Evolutionary conservation across 2,329 filamentous ascomycete species (phyloP).

Genomic region (Cercospora sp.): DNA sequence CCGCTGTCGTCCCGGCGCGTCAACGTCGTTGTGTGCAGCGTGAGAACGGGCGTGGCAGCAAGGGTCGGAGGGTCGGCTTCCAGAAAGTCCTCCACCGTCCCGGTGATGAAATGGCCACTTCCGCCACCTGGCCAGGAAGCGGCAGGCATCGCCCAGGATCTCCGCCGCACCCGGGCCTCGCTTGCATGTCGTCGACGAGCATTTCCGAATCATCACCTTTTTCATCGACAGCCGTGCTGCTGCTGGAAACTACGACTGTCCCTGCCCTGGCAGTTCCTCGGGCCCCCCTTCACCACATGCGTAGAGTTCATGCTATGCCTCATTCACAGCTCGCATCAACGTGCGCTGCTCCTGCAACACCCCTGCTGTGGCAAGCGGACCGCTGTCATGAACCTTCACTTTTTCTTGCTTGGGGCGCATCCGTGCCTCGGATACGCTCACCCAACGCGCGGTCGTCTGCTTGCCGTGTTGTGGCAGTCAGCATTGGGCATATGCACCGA

Average conservation of each 20-base stretch:
- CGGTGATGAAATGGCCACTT: not conserved
- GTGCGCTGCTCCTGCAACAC: not conserved
- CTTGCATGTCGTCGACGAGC: not conserved
- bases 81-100: not conserved
- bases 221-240: not conserved
- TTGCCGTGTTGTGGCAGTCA: not conserved
- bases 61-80: not conserved
- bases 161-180: not conserved
- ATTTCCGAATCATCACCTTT: not conserved
- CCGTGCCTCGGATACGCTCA: not conserved
- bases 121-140: not conserved
- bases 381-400: not conserved
- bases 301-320: not conserved
- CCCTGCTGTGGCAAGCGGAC: not conserved
- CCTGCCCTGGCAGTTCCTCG: not conserved
- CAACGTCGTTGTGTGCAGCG: not conserved
- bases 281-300: not conserved
- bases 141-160: not conserved
- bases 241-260: not conserved
- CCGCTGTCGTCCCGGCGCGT: not conserved
- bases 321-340: not conserved
- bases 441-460: not conserved
- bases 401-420: not conserved
- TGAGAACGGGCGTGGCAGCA: not conserved
- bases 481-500: not conserved